phyloP scores from a whole-genome alignment of 257 asterid species.

The Solanum bulbocastanum region DNA sequence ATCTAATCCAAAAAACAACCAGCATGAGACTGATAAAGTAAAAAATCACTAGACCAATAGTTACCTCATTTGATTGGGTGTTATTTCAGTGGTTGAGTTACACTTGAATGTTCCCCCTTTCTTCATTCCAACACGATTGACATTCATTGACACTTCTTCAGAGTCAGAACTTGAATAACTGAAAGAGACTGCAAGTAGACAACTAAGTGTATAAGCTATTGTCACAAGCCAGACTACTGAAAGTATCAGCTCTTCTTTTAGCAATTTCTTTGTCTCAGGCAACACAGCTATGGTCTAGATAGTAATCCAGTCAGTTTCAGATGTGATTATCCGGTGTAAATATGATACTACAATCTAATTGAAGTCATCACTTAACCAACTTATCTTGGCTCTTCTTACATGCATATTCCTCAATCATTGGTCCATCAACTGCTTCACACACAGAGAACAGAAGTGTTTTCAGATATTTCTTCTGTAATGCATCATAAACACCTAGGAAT shows the following conservation, averaged over 20 bases:
- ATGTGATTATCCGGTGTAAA: background rate
- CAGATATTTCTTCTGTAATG: conserved; percentile 83
- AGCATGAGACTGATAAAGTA: background rate
- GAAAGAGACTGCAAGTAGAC: conserved; percentile 61
- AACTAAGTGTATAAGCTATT: background rate
- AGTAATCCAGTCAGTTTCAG: background rate
- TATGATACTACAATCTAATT: background rate
- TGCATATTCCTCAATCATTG: conserved; percentile 85
- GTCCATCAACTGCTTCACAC: conserved; percentile 76
- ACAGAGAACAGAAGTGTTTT: conserved; percentile 80
- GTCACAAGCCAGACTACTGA: background rate
- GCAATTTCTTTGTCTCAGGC: background rate
- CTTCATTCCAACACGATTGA: conserved; percentile 72
- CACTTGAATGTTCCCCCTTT: conserved; percentile 65
- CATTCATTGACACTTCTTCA: conserved; percentile 87
- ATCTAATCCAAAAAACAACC: background rate
- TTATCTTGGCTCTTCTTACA: conserved; percentile 36
- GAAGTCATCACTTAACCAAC: background rate
- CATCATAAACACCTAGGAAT: conserved; percentile 78
- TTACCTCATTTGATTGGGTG: conserved; percentile 90
- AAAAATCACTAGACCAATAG: background rate
- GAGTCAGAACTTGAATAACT: conserved; percentile 67
- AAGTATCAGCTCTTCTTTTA: background rate
- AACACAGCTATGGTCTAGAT: background rate
- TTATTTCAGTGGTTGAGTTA: conserved; percentile 59